A percentile compares a stretch with the other conserved stretches of the same genome.
phyloP scores from a whole-genome alignment of 2,329 filamentous ascomycete species.

The Trichoderma semiorbis region DNA sequence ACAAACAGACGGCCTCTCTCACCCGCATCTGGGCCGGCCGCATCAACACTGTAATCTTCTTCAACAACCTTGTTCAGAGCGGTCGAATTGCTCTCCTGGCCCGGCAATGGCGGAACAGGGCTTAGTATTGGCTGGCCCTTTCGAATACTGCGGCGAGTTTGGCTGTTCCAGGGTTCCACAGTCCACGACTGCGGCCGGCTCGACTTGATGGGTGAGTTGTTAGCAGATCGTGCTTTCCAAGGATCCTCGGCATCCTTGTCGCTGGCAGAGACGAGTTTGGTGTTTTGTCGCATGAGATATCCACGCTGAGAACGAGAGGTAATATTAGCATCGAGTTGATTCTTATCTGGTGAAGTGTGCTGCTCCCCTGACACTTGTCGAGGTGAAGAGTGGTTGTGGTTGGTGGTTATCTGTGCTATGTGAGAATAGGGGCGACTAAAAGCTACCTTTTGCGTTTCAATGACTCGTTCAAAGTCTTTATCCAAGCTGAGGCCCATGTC shows the following conservation, averaged over 20 bases:
- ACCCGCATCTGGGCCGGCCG: slow-evolving; percentile 67
- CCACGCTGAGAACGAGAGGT: slow-evolving; percentile 75
- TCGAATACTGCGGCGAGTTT: slow-evolving; percentile 61
- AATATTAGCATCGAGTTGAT: slow-evolving; percentile 57
- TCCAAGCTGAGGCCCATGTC: slow-evolving; percentile 85
- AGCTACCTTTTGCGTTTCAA: slow-evolving; percentile 91
- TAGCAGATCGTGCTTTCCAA: slow-evolving; percentile 56
- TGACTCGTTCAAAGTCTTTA: slow-evolving; percentile 89
- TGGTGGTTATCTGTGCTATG: slow-evolving; percentile 20
- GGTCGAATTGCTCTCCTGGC: slow-evolving; percentile 76
- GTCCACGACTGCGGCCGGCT: slow-evolving; percentile 88
- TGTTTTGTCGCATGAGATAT: slow-evolving; percentile 98
- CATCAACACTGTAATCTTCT: slow-evolving; percentile 57
- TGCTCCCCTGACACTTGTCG: slow-evolving; percentile 46
- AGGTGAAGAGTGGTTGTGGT: slow-evolving; percentile 22
- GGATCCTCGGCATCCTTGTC: slow-evolving; percentile 62
- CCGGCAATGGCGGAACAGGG: slow-evolving; percentile 76
- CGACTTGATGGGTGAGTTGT: slow-evolving; percentile 69
- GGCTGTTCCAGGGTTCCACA: slow-evolving; percentile 93
- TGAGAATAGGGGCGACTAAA: slow-evolving; percentile 24
- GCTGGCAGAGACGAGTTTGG: slow-evolving; percentile 92
- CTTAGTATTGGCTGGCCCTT: slow-evolving; percentile 52
- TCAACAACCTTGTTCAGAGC: slow-evolving; percentile 66
- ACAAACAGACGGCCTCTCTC: slow-evolving; percentile 92
- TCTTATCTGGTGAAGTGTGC: slow-evolving; percentile 11